Percentiles rank a stretch among this genome's conserved stretches.
These are phyloP conservation scores for Leptographium flavum DNA, from an alignment of 2,329 filamentous ascomycete genomes.

Conservation along the genomic window DNA sequence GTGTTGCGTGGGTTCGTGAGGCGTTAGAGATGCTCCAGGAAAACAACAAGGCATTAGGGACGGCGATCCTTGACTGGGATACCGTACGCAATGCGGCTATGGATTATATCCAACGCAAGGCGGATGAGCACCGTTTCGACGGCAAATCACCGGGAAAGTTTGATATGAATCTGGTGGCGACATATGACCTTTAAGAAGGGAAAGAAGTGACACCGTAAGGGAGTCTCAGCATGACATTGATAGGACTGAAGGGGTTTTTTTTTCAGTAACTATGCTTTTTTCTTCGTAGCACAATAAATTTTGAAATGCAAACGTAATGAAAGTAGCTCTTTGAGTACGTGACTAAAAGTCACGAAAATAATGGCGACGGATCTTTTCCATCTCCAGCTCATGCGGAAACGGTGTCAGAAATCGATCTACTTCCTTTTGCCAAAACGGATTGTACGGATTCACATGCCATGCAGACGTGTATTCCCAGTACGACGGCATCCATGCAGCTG, in stretches of 20 bases:
- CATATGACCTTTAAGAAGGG: not conserved
- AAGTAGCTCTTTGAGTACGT: no score
- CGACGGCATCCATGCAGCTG: conserved; percentile 28
- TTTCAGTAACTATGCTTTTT: not conserved
- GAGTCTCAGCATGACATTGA: no score
- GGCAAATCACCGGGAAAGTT: not conserved
- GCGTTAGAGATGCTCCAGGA: not conserved
- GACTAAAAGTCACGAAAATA: not conserved
- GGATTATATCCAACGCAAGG: not conserved
- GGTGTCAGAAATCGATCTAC: not conserved
- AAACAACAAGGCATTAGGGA: not conserved
- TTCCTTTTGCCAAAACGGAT: not conserved
- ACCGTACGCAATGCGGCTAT: not conserved
- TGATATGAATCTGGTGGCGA: not conserved
- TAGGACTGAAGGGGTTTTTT: not conserved
- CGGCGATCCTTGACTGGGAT: not conserved
- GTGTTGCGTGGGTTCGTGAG: not conserved
- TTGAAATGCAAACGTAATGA: no score
- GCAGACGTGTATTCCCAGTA: conserved; percentile 21
- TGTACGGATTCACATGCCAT: not conserved
- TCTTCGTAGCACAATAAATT: no score
- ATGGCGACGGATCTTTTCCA: not conserved
- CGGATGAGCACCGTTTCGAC: not conserved
- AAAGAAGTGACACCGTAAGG: not conserved
- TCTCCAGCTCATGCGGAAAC: not conserved